Evolutionary conservation across 1,284 basidiomycete species (phyloP).

Genomic region (Moniliophthora roreri): DNA sequence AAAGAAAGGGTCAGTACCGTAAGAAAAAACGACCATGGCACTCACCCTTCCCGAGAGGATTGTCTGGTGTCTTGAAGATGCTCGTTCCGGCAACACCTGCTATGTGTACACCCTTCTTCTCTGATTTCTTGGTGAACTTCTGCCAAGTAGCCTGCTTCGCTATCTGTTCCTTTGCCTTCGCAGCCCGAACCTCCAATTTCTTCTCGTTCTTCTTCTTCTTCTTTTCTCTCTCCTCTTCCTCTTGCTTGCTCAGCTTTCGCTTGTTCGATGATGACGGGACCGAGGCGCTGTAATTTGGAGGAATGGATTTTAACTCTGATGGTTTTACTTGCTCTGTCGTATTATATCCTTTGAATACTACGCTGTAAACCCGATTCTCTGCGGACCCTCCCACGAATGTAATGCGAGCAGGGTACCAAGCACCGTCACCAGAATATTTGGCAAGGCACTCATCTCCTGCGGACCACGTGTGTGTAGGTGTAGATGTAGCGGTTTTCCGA

Average conservation of each 20-base stretch:
- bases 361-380: slow-evolving; percentile 86
- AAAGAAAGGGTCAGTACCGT: slow-evolving; percentile 23
- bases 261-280: slow-evolving; percentile 51
- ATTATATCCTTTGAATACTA: slow-evolving; percentile 95
- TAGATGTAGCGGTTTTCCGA: slow-evolving; percentile 50
- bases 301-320: slow-evolving; percentile 70
- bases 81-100: slow-evolving; percentile 86
- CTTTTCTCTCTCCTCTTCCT: slow-evolving; percentile 87
- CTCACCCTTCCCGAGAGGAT: slow-evolving; percentile 83
- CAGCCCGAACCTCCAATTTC: slow-evolving; percentile 83
- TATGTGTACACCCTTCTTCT: slow-evolving; percentile 92
- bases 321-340: slow-evolving; percentile 88
- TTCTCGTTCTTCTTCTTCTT: slow-evolving; percentile 98
- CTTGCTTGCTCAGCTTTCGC: slow-evolving; percentile 76
- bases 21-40: slow-evolving; percentile 16
- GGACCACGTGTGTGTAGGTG: slow-evolving; percentile 55
- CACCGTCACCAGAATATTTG: slow-evolving; percentile 87
- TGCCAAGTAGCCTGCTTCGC: slow-evolving; percentile 94
- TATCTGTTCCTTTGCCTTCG: slow-evolving; percentile 88
- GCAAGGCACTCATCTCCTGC: slow-evolving; percentile 95
- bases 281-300: slow-evolving; percentile 48
- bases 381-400: slow-evolving; percentile 84
- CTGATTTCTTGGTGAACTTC: slow-evolving; percentile 95
- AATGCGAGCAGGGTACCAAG: slow-evolving; percentile 92
- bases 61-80: slow-evolving; percentile 96